Evolutionary conservation across 2,329 filamentous ascomycete genomes (phyloP).

Genomic region (Alternaria consortialis): DNA sequence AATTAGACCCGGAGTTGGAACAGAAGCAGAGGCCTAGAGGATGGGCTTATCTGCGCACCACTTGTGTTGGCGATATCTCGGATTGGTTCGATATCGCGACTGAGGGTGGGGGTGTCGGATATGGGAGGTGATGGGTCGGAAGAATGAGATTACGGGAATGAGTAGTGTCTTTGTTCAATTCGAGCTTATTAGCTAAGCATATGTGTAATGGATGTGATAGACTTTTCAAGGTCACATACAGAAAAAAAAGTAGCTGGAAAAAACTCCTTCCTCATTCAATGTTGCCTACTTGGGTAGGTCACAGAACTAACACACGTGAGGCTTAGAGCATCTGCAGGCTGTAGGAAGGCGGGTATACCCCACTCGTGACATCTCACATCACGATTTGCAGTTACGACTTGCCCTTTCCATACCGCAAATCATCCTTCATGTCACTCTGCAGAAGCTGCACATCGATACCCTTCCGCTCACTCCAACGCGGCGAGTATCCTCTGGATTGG

Average conservation of each 20-base stretch:
- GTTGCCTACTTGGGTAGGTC: too few species aligned
- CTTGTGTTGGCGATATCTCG: background rate
- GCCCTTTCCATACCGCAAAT: fast-evolving
- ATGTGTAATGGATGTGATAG: background rate
- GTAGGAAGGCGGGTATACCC: background rate
- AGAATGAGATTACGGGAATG: background rate
- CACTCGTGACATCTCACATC: background rate
- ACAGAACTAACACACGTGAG: background rate
- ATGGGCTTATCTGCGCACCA: background rate
- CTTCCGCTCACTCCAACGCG: background rate
- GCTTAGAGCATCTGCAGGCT: slow-evolving; percentile 1
- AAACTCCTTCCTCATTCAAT: too few species aligned
- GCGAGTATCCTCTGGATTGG: background rate
- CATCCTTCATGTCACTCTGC: background rate
- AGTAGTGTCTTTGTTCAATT: background rate
- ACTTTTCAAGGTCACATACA: background rate
- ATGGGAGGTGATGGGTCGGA: background rate
- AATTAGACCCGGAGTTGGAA: background rate
- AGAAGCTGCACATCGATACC: background rate
- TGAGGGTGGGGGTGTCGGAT: slow-evolving; percentile 1
- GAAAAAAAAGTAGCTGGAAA: background rate
- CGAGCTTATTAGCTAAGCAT: background rate
- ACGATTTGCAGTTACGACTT: background rate
- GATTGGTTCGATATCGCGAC: background rate
- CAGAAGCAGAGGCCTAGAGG: background rate